These are phyloP conservation scores for Populus euphratica DNA, from an alignment of 345 rosid species.

Conservation along the genomic window DNA sequence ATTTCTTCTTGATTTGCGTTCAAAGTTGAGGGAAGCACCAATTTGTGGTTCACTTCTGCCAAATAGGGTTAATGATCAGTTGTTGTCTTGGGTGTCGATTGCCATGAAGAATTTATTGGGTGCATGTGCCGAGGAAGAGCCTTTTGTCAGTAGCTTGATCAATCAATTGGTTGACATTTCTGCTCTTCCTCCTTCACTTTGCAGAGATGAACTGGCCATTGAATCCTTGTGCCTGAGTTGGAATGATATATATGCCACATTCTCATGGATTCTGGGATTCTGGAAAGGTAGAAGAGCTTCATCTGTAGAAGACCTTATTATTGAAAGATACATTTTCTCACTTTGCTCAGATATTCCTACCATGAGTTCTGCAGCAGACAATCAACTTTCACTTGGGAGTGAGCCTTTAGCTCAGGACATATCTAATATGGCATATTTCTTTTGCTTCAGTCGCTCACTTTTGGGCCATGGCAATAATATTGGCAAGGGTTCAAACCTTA, in stretches of 20 bases:
- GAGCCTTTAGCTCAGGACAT: constrained; percentile 42
- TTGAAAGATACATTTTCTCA: constrained; percentile 80
- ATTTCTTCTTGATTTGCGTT: constrained; percentile 60
- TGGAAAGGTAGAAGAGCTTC: constrained; percentile 77
- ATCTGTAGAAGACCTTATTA: constrained; percentile 68
- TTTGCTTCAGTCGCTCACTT: constrained; percentile 58
- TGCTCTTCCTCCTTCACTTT: constrained; percentile 52
- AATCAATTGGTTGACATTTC: constrained; percentile 68
- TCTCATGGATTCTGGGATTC: constrained; percentile 60
- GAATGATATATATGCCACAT: constrained; percentile 46
- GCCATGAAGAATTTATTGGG: constrained; percentile 50
- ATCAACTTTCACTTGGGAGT: constrained; percentile 38
- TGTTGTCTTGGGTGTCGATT: constrained; percentile 65
- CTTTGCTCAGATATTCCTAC: constrained; percentile 80
- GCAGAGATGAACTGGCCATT: constrained; percentile 44
- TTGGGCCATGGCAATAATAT: constrained; percentile 38
- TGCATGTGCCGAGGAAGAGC: constrained; percentile 58
- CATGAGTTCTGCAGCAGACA: constrained; percentile 29
- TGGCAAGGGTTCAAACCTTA: constrained; percentile 36
- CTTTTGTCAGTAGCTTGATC: constrained; percentile 43
- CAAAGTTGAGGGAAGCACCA: constrained; percentile 75
- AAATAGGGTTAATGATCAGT: constrained; percentile 42
- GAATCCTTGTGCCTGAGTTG: constrained; percentile 48
- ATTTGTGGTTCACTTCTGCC: constrained; percentile 37
- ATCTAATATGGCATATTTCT: constrained; percentile 42